Evolutionary conservation across 441 rosid genomes (phyloP).

Genomic region (Populus hybrid): DNA sequence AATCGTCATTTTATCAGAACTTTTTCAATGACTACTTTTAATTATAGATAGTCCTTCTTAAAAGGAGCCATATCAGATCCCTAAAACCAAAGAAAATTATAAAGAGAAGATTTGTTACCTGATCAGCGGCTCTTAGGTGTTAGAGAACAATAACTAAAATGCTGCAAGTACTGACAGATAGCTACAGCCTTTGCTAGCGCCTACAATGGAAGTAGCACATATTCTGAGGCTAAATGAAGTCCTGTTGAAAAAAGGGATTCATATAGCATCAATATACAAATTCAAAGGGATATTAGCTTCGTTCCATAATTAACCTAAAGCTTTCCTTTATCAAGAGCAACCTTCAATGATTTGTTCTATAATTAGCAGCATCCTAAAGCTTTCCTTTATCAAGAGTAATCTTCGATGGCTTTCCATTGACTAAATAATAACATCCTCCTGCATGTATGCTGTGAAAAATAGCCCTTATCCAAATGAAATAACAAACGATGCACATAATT

Average conservation of each 20-base stretch:
- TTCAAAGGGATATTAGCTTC: slow-evolving; percentile 42
- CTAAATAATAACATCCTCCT: slow-evolving; percentile 64
- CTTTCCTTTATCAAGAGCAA: no score
- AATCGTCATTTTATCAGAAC: not conserved
- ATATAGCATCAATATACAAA: not conserved
- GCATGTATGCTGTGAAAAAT: slow-evolving; percentile 55
- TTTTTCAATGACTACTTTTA: no score
- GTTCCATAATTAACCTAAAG: slow-evolving; percentile 52
- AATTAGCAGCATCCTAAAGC: slow-evolving; percentile 61
- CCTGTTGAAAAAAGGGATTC: slow-evolving; percentile 3
- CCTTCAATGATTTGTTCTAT: no score
- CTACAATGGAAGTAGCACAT: slow-evolving; percentile 34
- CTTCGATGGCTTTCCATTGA: slow-evolving; percentile 84
- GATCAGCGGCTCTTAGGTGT: slow-evolving; percentile 85
- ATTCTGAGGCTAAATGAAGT: slow-evolving; percentile 17
- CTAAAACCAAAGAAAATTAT: slow-evolving; percentile 6
- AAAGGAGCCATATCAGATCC: not conserved
- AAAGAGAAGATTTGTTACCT: slow-evolving; percentile 43
- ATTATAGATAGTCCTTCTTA: not conserved
- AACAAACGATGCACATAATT: no score
- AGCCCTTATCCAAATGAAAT: no score
- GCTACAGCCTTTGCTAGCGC: slow-evolving; percentile 76
- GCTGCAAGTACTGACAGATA: slow-evolving; percentile 90
- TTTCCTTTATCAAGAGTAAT: slow-evolving; percentile 90
- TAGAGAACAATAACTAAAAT: slow-evolving; percentile 90